Evolutionary conservation across 2,329 filamentous ascomycete genomes (phyloP).

Genomic region (Curvularia sp.): DNA sequence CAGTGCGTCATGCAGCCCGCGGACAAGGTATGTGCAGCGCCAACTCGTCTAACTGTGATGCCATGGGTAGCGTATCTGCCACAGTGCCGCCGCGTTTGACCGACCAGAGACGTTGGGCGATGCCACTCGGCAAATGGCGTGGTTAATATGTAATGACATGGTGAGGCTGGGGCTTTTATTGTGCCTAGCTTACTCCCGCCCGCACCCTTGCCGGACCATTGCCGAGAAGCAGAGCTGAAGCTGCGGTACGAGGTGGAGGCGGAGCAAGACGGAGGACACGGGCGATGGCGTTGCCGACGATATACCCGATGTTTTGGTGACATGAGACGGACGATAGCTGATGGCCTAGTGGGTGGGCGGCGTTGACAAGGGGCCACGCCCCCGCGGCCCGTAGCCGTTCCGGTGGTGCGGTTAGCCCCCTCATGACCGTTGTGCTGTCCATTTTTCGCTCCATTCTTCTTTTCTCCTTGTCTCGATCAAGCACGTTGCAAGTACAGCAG

Average conservation of each 20-base stretch:
- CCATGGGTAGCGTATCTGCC: constrained; percentile 14
- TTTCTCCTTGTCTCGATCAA: background rate
- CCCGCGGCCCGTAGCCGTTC: constrained; percentile 14
- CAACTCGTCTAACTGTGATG: constrained; percentile 17
- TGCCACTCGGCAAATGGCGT: constrained; percentile 10
- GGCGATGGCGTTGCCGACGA: background rate
- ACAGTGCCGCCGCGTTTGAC: constrained; percentile 18
- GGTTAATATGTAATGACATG: constrained; percentile 4
- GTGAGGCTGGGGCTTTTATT: constrained; percentile 7
- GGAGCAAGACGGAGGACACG: background rate
- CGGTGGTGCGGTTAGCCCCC: constrained; percentile 10
- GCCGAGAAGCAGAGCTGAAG: background rate
- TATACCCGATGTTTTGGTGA: background rate
- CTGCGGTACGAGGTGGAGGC: background rate
- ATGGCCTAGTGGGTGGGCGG: background rate
- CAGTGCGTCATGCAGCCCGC: constrained; percentile 18
- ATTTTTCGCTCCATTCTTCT: background rate
- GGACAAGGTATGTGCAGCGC: constrained; percentile 24
- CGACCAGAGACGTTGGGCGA: constrained; percentile 14
- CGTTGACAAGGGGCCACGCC: constrained; percentile 7
- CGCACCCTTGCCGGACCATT: background rate
- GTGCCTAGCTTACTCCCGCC: constrained; percentile 9
- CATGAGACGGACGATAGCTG: background rate
- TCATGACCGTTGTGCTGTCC: constrained; percentile 2
- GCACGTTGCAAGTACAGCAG: background rate